Evolutionary conservation across 371 early-diverging fungal genomes (phyloP).

Genomic region (Mucor saturninus): DNA sequence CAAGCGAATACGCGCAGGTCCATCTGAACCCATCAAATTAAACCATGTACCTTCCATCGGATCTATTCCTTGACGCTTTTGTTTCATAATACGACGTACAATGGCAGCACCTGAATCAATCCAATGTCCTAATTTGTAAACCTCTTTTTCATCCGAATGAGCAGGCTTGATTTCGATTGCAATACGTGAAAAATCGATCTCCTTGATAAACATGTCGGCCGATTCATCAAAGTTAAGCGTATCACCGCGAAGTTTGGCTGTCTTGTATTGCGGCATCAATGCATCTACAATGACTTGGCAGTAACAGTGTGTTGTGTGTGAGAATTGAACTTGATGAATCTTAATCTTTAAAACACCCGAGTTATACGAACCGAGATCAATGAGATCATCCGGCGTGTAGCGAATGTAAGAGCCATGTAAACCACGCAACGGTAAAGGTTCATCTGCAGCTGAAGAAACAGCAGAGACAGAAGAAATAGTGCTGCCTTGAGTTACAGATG

Average conservation of each 20-base stretch:
- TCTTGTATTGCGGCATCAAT: constrained; percentile 46
- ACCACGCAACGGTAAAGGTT: constrained; percentile 26
- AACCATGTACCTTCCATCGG: constrained; percentile 39
- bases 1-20: constrained; percentile 50
- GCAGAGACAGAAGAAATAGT: constrained; percentile 9
- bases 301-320: constrained; percentile 28
- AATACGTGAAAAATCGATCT: constrained; percentile 65
- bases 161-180: constrained; percentile 55
- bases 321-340: constrained; percentile 49
- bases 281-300: constrained; percentile 48
- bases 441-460: constrained; percentile 1
- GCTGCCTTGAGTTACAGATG: constrained; percentile 1
- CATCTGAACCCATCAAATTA: constrained; percentile 43
- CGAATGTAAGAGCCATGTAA: constrained; percentile 35
- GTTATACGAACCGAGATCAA: constrained; percentile 43
- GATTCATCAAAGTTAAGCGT: constrained; percentile 42
- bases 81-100: constrained; percentile 42
- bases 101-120: constrained; percentile 38
- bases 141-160: constrained; percentile 37
- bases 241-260: constrained; percentile 43
- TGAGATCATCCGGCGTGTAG: constrained; percentile 52
- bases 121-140: constrained; percentile 43
- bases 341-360: constrained; percentile 47
- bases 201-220: constrained; percentile 65
- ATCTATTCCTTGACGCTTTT: constrained; percentile 19